Evolutionary conservation across 768 basidiomycete species (phyloP).

Genomic region (Leccinum uliginosum): DNA sequence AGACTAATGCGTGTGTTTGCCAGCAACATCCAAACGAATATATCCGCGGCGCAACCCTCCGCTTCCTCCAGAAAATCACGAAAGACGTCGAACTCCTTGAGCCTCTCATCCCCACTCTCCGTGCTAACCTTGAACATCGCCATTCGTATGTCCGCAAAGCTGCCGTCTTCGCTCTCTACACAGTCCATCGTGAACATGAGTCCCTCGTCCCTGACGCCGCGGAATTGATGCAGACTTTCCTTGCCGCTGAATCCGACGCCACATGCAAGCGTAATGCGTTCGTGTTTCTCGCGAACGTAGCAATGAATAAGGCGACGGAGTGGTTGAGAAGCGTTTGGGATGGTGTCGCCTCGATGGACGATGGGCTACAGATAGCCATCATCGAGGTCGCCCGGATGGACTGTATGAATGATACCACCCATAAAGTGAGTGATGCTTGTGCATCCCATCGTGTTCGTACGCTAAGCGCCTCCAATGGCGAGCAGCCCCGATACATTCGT

Average conservation of each 20-base stretch:
- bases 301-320: conserved; percentile 88
- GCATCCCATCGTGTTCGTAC: not conserved
- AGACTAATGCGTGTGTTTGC: not conserved
- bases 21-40: conserved; percentile 99
- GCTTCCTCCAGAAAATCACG: conserved; percentile 93
- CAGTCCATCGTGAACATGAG: conserved; percentile 93
- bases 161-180: conserved; percentile 93
- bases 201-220: conserved; percentile 94
- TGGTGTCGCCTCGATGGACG: conserved; percentile 76
- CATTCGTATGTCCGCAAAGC: conserved; percentile 98
- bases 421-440: conserved; percentile 54
- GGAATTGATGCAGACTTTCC: conserved; percentile 93
- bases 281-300: conserved; percentile 82
- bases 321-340: conserved; percentile 87
- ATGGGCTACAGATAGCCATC: conserved; percentile 91
- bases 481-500: conserved; percentile 87
- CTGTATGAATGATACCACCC: conserved; percentile 77
- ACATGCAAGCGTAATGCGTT: conserved; percentile 98
- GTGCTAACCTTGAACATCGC: conserved; percentile 92
- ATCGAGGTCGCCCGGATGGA: conserved; percentile 92
- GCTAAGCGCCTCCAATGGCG: conserved; percentile 2
- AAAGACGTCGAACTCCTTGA: conserved; percentile 92
- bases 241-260: conserved; percentile 91
- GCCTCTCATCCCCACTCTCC: conserved; percentile 90
- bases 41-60: conserved; percentile 95